Evolutionary conservation across 805 yeast genomes (phyloP).

Genomic region (Teunomyces barrocoloradensis): DNA sequence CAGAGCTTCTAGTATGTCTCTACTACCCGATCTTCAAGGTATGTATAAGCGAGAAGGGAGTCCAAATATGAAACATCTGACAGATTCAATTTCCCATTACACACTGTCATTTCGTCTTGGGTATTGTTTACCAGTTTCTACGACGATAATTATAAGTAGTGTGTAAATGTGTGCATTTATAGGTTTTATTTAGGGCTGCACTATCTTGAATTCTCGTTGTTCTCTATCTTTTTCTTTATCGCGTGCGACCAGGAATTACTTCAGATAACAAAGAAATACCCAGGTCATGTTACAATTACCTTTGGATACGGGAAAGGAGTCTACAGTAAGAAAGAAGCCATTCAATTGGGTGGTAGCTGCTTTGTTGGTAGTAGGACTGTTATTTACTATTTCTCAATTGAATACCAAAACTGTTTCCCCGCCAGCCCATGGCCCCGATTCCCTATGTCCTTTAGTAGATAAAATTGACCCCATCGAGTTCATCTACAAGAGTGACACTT

Average conservation of each 20-base stretch:
- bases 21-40: no score
- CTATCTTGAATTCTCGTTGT: no score
- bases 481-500: slow-evolving; percentile 18
- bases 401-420: background rate
- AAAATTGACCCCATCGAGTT: slow-evolving; percentile 27
- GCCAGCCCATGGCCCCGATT: slow-evolving; percentile 19
- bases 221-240: background rate
- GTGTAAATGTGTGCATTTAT: no score
- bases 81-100: no score
- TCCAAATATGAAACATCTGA: no score
- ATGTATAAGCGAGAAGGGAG: no score
- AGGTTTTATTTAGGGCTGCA: no score
- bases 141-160: no score
- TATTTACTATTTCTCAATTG: background rate
- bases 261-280: background rate
- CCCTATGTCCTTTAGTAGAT: slow-evolving; percentile 34
- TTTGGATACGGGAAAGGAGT: background rate
- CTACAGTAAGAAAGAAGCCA: background rate
- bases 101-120: no score
- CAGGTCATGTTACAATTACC: background rate
- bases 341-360: background rate
- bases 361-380: background rate
- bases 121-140: no score
- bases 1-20: no score
- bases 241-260: background rate